These are phyloP conservation scores for Pseudogymnoascus sp. DNA, from an alignment of 2,329 filamentous ascomycete genomes.

Conservation along the genomic window DNA sequence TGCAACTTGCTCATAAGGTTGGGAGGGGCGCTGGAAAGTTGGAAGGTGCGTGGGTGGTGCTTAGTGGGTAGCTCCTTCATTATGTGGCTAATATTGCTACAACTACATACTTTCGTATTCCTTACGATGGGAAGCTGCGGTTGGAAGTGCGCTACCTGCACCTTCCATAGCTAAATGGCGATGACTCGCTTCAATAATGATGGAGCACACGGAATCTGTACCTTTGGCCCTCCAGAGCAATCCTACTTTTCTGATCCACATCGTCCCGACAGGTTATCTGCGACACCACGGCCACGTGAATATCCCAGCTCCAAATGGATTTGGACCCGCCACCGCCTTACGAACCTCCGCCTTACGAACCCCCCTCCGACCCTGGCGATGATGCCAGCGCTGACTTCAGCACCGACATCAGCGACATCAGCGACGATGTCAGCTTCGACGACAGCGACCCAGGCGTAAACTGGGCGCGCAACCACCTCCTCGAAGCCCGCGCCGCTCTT, in stretches of 20 bases:
- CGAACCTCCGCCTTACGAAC: background rate
- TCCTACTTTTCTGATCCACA: background rate
- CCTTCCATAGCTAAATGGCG: background rate
- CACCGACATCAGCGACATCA: no score
- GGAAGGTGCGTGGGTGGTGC: background rate
- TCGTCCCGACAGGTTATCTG: background rate
- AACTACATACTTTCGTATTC: background rate
- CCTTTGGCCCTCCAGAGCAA: background rate
- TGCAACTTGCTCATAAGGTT: background rate
- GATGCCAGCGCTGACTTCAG: background rate
- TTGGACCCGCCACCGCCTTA: background rate
- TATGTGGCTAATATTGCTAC: background rate
- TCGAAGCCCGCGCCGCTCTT: background rate
- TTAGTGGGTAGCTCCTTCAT: background rate
- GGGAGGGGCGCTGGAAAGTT: background rate
- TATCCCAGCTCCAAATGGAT: background rate
- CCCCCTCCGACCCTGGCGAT: background rate
- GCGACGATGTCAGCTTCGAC: background rate
- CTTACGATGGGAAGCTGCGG: background rate
- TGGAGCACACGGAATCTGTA: background rate
- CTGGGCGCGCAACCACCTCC: background rate
- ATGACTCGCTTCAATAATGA: background rate
- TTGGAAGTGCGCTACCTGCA: background rate
- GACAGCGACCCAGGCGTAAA: background rate
- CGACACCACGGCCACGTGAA: background rate